phyloP scores from a whole-genome alignment of 495 filamentous ascomycete genomes.

The Penicillium lividum region DNA sequence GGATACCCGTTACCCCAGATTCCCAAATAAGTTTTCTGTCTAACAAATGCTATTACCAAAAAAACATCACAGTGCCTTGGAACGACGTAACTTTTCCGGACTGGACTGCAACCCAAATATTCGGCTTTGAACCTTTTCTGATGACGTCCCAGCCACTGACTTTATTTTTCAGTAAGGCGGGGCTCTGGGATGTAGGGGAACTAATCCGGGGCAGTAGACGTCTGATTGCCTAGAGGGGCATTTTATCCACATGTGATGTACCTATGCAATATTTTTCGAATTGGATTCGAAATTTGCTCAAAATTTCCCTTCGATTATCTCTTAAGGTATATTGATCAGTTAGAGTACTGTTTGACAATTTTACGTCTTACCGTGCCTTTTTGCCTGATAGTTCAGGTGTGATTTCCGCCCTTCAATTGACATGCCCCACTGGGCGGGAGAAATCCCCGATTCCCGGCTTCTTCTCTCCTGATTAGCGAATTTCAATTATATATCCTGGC shows the following conservation, averaged over 20 bases:
- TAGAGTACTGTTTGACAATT: too few species aligned
- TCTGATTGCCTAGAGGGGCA: not conserved
- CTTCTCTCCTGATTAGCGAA: not conserved
- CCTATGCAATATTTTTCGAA: not conserved
- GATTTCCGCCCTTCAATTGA: constrained; percentile 11
- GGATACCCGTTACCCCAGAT: too few species aligned
- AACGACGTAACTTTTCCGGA: not conserved
- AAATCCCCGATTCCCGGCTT: not conserved
- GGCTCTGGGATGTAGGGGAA: not conserved
- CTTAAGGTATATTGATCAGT: too few species aligned
- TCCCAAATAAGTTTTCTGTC: too few species aligned
- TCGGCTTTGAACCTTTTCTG: not conserved
- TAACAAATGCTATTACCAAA: not conserved
- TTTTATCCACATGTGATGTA: not conserved
- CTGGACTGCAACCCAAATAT: not conserved
- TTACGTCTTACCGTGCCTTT: not conserved
- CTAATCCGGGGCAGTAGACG: not conserved
- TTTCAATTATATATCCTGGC: not conserved
- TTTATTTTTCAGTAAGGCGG: not conserved
- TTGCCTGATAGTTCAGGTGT: constrained; percentile 17
- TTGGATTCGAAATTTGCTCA: not conserved
- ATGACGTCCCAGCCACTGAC: not conserved
- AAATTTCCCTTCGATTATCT: too few species aligned
- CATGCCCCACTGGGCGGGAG: constrained; percentile 8
- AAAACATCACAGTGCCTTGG: too few species aligned